A percentile compares a stretch with the other conserved stretches of the same genome.
These are phyloP conservation scores for Herpetospermum pedunculosum DNA, from an alignment of 306 rosid genomes.

Conservation along the genomic window DNA sequence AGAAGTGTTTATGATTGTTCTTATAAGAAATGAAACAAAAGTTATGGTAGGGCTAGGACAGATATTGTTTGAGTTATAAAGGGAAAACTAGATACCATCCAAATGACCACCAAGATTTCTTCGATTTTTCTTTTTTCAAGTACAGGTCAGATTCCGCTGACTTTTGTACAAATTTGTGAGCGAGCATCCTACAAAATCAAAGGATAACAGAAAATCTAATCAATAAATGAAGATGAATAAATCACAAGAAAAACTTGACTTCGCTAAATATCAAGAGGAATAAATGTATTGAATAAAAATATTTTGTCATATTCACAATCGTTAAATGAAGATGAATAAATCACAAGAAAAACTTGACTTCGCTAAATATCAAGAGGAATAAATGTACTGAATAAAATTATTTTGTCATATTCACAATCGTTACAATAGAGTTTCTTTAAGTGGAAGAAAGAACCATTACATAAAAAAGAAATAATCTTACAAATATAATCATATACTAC, in stretches of 20 bases:
- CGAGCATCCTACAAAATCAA: conserved; percentile 64
- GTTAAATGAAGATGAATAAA: conserved; percentile 10
- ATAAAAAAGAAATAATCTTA: background rate
- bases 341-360: background rate
- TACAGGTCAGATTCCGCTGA: conserved; percentile 40
- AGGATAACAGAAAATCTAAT: background rate
- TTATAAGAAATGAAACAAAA: background rate
- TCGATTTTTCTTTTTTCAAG: conserved; percentile 40
- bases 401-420: background rate
- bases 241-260: background rate
- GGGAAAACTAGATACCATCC: conserved; percentile 48
- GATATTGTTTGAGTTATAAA: conserved; percentile 4
- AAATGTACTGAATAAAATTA: background rate
- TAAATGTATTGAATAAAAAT: background rate
- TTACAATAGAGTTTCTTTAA: background rate
- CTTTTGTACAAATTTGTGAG: conserved; percentile 80
- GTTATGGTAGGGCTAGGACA: background rate
- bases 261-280: background rate
- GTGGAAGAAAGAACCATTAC: background rate
- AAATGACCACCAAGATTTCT: conserved; percentile 81
- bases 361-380: background rate
- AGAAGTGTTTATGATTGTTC: background rate
- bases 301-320: background rate
- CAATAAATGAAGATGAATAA: conserved; percentile 9
- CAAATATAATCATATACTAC: background rate